Base-by-base conservation (phyloP, 768 basidiomycete genomes). In the Boletus speciosus region DNA sequence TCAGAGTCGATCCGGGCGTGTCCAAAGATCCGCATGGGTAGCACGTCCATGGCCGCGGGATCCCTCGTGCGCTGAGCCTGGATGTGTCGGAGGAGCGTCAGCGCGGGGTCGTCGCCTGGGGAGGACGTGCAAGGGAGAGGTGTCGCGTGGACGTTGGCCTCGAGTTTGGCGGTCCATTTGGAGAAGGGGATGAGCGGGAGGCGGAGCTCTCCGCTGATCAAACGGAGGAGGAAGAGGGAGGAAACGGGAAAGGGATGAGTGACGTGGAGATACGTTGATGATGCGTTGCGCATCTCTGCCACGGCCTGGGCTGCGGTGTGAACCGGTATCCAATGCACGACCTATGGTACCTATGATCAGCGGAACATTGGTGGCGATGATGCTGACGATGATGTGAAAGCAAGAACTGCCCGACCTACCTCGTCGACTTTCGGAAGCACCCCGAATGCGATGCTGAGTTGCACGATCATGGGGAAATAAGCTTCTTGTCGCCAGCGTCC, bases 401-500 rank as follows among this genome's bases (percentile, higher is more conserved):
- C 25, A 5, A 31, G 21, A 32, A 36, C 31, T 31, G 54, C 47
- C 11, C 31, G 42, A 48, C 49, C 10, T 38, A 66, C 71, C 66
- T 65, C 60, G 39, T 63, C 51, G 29, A 52, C 31, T 29, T 40
- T 52, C 2, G 68, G 65, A 38, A 71, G 49, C 7, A 53, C 56
- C 14, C 58, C 56, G 16, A 71, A 34, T 16, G 60, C 7, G 9
- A 45, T 42, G 11, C 62, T 44, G 23, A 60, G 57, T 43, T 57
- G 59, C 5, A 76, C 66, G 34, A 76, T 57, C 27, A 60, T 54
- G 6, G 75, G 76, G n/a, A 75, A 55, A 65, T 68, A 74, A 37
- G 76, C 71, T 21, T 60, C 52, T 32, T 65, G 60, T 31, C 76
- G 73, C 77, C 76, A 76, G 27, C 63, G 64, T 1, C 77, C 77